phyloP scores from a whole-genome alignment of 768 basidiomycete species.

The Artomyces pyxidatus region DNA sequence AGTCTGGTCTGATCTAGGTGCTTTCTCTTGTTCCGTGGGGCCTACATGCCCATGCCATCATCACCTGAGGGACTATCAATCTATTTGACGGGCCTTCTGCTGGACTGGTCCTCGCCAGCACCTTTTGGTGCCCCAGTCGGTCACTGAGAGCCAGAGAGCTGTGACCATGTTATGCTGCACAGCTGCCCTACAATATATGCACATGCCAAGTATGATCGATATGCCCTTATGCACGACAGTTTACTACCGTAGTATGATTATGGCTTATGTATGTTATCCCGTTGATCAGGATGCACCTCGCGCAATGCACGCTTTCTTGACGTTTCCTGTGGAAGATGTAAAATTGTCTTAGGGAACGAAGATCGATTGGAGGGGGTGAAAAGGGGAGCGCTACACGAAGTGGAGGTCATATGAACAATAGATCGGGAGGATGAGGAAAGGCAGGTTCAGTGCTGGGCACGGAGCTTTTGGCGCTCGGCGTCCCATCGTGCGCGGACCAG shows the following conservation, averaged over 20 bases:
- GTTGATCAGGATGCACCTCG: conserved; percentile 6
- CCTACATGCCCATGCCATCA: neutral
- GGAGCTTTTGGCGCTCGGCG: conserved; percentile 35
- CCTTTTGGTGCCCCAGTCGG: conserved; percentile 1
- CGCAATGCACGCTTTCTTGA: neutral
- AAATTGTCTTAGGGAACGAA: too few relatives aligned
- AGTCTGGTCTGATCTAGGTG: too few relatives aligned
- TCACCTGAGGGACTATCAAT: neutral
- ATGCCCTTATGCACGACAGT: conserved; percentile 1
- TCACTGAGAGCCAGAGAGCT: conserved; percentile 9
- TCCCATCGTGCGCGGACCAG: conserved; percentile 74
- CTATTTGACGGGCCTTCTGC: neutral
- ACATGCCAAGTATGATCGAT: conserved; percentile 1
- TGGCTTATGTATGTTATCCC: conserved; percentile 1
- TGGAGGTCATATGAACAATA: conserved; percentile 4
- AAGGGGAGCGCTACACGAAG: too few relatives aligned
- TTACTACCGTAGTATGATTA: neutral
- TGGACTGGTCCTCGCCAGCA: conserved; percentile 4
- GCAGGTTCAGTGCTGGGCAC: neutral
- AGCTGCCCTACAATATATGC: too few relatives aligned
- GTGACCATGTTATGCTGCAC: conserved; percentile 5
- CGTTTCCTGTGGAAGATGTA: neutral
- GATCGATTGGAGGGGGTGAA: too few relatives aligned
- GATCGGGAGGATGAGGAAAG: too few relatives aligned
- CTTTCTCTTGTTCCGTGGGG: neutral